Base-by-base conservation (phyloP, 1,284 basidiomycete species). In the Fistulinella cinereoalba region DNA sequence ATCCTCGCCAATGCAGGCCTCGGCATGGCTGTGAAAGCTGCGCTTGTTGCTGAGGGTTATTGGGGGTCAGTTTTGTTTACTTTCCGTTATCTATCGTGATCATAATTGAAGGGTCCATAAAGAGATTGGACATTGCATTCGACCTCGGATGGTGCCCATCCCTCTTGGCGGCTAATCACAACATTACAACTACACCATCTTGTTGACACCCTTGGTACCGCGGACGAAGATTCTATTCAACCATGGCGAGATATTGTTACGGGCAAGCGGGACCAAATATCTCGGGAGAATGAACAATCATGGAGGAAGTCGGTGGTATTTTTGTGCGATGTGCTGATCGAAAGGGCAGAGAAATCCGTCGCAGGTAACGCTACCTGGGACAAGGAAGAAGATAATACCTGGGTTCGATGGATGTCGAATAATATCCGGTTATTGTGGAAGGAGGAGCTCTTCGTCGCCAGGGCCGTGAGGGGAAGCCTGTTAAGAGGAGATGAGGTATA, bases 101-200 rank as follows among this genome's bases (percentile, higher is more conserved):
- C n/a, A n/a, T n/a, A n/a, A 27, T 18, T 38, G 11, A 36, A 41
- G 41, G 6, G 16, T 27, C 40, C 18, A 16, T 18, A 27, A 49
- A 60, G 91, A 24, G 79, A 89, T 44, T 92, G 88, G 83, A 85
- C 80, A 2, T 60, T 93, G 23, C 81, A 90, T 56, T 69, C 70
- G 13, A 67, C 71, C 10, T 80, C 81, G 22, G 57, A 60, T 9
- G 75, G 81, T n/a, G 79, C 80, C 6, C 76, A 84, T 55, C 86
- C 88, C 3, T 92, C 89, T 1, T 92, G 82, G 67, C 78, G 87
- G 13, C 65, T 92, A 11, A 78, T 88, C 24, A 77, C 80, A 23
- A 81, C 85, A 0, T 68, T 93, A 33, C 80, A 89, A 24, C 70
- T 92, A 4, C 73, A 81, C 44, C 72, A 81, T 56, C 53, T 75